Evolutionary conservation across 2,329 filamentous ascomycete species (phyloP), one percentile per base, ranked within the genome.

Genomic region (Teratosphaeria viscida): DNA sequence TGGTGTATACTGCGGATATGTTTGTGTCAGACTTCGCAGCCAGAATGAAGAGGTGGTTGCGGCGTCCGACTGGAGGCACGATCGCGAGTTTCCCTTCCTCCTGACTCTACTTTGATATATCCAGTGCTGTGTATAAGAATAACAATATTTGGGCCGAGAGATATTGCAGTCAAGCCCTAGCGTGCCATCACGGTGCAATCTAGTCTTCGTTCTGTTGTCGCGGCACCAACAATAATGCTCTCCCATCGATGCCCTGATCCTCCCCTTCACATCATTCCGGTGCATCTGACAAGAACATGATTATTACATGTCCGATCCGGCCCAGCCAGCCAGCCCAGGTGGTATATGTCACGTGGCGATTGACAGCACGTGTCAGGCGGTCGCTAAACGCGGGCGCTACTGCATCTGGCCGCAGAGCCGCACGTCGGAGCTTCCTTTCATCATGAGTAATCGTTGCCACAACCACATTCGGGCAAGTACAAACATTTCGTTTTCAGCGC

Each of bases 401-500:
- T 27, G 37, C 54, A 59, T 52, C 57, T 53, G 26, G 10, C 53
- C 26, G 39, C 55, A 57, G 53, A 56, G 54, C 54, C 54, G 54
- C 32, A 37, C 8, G 39, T 27, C 43, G 43, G 23, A 49, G n/a
- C 43, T 49, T 49, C 54, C 43, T 49, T 23, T 23, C 43, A 49
- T 19, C 26, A 29, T 59, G 57, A 56, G 52, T 60, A 56, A 57
- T 57, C 16, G 59, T 62, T 59, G 60, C 58, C 60, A 60, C 60
- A 57, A 57, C 37, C n/a, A 27, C 54, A 52, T 26, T 34, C 29
- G 43, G 23, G 43, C 19, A 49, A n/a, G 43, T 49, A 34, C 29
- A 47, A 7, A n/a, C 52, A 57, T 55, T 26, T 55, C 32, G 54
- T 26, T 54, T 52, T 54, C 59, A 47, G 37, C 35, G 43, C 43